A percentile compares a stretch with the other conserved stretches of the same genome.
Conservation (phyloP, 257 asterid species). For the Fraxinus americana region DNA sequence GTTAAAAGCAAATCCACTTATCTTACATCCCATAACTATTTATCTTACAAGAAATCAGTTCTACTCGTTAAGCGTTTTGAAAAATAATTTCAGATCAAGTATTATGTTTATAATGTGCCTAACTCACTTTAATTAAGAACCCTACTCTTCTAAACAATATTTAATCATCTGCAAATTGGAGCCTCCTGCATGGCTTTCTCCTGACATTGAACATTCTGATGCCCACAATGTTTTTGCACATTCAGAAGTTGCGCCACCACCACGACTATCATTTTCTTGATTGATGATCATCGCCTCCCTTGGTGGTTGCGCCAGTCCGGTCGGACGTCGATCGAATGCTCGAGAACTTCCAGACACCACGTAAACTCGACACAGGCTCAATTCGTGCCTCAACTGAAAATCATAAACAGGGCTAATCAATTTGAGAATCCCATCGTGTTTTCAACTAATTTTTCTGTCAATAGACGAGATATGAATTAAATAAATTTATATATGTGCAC, state of each 20-base stretch:
- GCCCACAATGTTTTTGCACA: neutral
- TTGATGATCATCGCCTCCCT: neutral
- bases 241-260: too few species aligned
- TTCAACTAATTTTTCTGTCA: too few species aligned
- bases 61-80: neutral
- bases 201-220: neutral
- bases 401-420: neutral
- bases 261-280: neutral
- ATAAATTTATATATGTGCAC: neutral
- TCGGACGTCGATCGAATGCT: slow-evolving; percentile 69
- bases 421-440: neutral
- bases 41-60: neutral
- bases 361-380: slow-evolving; percentile 75
- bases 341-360: slow-evolving; percentile 61
- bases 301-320: neutral
- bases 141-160: neutral
- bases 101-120: neutral
- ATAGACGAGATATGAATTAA: too few species aligned
- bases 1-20: neutral
- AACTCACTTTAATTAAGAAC: neutral
- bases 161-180: neutral
- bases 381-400: slow-evolving; percentile 69
- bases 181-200: slow-evolving; percentile 1
- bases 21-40: neutral
- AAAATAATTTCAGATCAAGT: neutral